phyloP scores from a whole-genome alignment of 352 stramenopile species.

The Phytophthora boehmeriae region DNA sequence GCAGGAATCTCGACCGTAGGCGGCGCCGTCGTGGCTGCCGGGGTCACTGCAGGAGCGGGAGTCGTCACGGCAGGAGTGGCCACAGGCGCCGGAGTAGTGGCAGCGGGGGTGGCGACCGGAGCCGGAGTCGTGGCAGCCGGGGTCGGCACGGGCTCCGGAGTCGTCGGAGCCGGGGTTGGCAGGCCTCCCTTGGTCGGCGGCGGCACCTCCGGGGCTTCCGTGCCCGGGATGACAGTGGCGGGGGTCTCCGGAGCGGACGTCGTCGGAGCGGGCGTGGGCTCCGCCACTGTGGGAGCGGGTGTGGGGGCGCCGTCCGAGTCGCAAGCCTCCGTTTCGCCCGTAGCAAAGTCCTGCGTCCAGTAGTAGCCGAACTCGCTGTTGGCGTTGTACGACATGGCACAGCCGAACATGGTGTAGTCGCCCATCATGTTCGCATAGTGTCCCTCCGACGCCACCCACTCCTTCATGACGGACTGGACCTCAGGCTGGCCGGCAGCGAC shows the following conservation, averaged over 20 bases:
- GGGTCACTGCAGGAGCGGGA: constrained; percentile 12
- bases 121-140: constrained; percentile 7
- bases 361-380: constrained; percentile 41
- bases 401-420: constrained; percentile 21
- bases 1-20: constrained; percentile 9
- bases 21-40: constrained; percentile 17
- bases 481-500: constrained; percentile 39
- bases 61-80: constrained; percentile 15
- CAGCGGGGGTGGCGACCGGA: constrained; percentile 10
- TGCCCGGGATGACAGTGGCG: constrained; percentile 10
- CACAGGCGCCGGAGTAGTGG: constrained; percentile 9
- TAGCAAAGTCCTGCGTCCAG: constrained; percentile 59
- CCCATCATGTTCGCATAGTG: constrained; percentile 41
- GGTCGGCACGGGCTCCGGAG: constrained; percentile 7
- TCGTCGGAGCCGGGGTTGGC: constrained; percentile 11
- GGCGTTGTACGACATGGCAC: constrained; percentile 13
- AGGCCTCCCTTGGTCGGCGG: too few relatives aligned
- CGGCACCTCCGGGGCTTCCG: too few relatives aligned
- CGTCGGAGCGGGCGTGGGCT: too few relatives aligned
- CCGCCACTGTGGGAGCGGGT: background rate
- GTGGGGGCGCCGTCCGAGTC: constrained; percentile 8
- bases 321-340: constrained; percentile 24
- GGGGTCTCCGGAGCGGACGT: constrained; percentile 12
- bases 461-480: constrained; percentile 39
- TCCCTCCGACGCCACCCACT: constrained; percentile 45